phyloP scores from a whole-genome alignment of 768 basidiomycete genomes.

The Exidia glandulosa region DNA sequence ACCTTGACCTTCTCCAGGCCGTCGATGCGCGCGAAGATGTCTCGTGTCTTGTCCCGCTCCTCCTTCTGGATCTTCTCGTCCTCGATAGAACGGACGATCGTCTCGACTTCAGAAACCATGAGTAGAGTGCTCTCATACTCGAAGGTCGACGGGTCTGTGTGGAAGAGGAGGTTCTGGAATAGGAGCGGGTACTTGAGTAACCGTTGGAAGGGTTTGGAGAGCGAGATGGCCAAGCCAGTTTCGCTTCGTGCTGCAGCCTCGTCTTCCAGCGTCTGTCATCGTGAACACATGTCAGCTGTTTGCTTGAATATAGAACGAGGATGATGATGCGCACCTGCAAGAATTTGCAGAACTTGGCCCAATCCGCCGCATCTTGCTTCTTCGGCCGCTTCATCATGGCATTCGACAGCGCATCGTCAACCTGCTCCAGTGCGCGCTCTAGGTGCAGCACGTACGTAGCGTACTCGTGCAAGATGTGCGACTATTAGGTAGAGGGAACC shows the following conservation, averaged over 20 bases:
- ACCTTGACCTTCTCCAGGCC: constrained; percentile 91
- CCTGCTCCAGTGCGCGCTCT: constrained; percentile 79
- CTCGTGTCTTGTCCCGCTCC: constrained; percentile 88
- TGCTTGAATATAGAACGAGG: not conserved
- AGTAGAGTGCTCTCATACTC: constrained; percentile 94
- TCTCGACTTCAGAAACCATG: constrained; percentile 96
- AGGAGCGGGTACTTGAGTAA: constrained; percentile 93
- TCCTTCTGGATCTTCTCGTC: constrained; percentile 97
- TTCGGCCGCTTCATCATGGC: constrained; percentile 65
- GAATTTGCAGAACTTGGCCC: constrained; percentile 65
- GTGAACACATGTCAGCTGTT: not conserved
- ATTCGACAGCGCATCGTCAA: constrained; percentile 63
- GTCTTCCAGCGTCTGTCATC: constrained; percentile 61
- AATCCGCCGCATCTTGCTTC: constrained; percentile 70
- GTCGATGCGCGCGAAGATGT: constrained; percentile 92
- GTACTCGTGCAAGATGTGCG: constrained; percentile 89
- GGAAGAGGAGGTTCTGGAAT: constrained; percentile 93
- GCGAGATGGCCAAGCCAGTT: constrained; percentile 86
- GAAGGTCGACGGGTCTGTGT: constrained; percentile 93
- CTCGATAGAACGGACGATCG: constrained; percentile 91
- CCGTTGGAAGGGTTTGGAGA: constrained; percentile 95
- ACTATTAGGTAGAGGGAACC: constrained; percentile 43
- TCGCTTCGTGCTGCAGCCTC: constrained; percentile 78
- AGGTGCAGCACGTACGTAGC: constrained; percentile 90
- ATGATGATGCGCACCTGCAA: constrained; percentile 29